Conservation (phyloP, 179 eudicot species). For the Spergularia azorica region DNA sequence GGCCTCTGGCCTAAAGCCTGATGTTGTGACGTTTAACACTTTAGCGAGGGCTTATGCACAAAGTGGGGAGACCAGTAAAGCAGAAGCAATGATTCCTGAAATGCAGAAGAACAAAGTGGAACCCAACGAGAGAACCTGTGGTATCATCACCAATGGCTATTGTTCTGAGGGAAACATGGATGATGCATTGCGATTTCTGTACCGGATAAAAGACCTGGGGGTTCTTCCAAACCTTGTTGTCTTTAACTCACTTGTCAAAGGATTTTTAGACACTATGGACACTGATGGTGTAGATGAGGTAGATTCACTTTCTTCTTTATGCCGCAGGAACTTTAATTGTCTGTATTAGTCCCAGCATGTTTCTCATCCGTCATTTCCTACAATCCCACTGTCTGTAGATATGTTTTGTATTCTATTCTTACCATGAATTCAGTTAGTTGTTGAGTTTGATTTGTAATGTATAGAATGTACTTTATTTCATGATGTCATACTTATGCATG, state of each 20-base stretch:
- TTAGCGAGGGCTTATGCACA: conserved; percentile 71
- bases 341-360: not conserved
- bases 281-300: conserved; percentile 92
- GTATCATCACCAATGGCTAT: conserved; percentile 76
- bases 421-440: too few species aligned
- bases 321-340: not conserved
- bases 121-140: conserved; percentile 89
- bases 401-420: too few species aligned
- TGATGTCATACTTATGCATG: not conserved
- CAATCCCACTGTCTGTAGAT: too few species aligned
- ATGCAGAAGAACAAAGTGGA: conserved; percentile 63
- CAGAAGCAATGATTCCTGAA: conserved; percentile 72
- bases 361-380: not conserved
- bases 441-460: not conserved
- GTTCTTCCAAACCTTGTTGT: conserved; percentile 76
- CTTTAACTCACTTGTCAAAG: conserved; percentile 86
- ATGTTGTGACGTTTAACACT: conserved; percentile 84
- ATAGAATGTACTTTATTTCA: not conserved
- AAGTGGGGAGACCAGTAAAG: conserved; percentile 66
- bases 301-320: conserved; percentile 11
- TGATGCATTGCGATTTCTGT: conserved; percentile 74
- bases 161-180: conserved; percentile 76
- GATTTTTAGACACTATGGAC: conserved; percentile 69
- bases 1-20: conserved; percentile 71
- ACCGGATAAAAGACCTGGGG: conserved; percentile 79